Evolutionary conservation across 208 protist species (phyloP).

Genomic region (Acanthamoeba lenticulata): DNA sequence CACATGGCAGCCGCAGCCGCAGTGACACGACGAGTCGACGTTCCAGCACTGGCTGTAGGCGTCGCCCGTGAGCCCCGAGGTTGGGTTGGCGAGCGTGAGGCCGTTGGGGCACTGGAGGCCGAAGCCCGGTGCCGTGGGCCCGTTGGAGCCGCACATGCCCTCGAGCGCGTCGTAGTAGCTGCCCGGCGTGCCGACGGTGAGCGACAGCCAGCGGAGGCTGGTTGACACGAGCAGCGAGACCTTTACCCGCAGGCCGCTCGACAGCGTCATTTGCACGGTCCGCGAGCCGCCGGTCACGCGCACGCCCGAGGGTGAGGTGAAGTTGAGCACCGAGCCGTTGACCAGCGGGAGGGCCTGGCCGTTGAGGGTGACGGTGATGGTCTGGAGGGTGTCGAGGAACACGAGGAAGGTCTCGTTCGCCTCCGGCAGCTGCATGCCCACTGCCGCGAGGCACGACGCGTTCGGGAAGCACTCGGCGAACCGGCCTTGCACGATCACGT

Average conservation of each 20-base stretch:
- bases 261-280: background rate
- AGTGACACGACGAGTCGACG: background rate
- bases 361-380: background rate
- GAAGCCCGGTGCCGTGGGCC: background rate
- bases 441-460: background rate
- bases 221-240: background rate
- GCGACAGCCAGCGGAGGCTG: background rate
- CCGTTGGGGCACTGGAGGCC: conserved; percentile 43
- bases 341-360: background rate
- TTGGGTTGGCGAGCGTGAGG: background rate
- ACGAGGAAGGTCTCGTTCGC: conserved; percentile 19
- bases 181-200: conserved; percentile 13
- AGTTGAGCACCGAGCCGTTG: background rate
- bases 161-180: conserved; percentile 20
- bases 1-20: background rate
- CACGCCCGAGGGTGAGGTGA: background rate
- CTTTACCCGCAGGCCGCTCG: conserved; percentile 6
- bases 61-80: background rate
- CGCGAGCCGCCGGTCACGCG: background rate
- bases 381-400: background rate
- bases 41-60: background rate
- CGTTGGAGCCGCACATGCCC: background rate
- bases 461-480: conserved; percentile 3
- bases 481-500: background rate
- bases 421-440: background rate